phyloP scores from a whole-genome alignment of 768 basidiomycete genomes.

The Mycena amicta region DNA sequence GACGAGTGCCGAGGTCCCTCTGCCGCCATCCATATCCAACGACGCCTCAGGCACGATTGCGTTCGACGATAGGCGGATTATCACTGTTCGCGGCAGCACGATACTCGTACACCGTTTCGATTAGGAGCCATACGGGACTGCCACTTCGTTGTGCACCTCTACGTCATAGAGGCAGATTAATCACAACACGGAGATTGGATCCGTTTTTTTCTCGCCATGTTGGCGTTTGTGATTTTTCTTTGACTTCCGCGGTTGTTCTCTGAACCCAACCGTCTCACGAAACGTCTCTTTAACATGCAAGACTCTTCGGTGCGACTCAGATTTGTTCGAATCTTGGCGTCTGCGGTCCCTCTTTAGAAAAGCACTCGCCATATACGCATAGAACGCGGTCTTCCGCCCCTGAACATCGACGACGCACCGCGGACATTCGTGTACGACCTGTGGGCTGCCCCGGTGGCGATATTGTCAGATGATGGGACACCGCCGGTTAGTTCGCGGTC shows the following conservation, averaged over 20 bases:
- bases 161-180: no score
- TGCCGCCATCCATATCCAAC: constrained; percentile 26
- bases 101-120: constrained; percentile 20
- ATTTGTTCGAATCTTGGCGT: background rate
- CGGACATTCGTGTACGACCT: background rate
- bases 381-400: background rate
- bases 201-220: background rate
- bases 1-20: constrained; percentile 46
- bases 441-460: constrained; percentile 11
- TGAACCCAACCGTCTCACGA: constrained; percentile 4
- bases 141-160: background rate
- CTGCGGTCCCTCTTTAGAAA: background rate
- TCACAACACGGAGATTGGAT: no score
- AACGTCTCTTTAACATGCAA: constrained; percentile 11
- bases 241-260: background rate
- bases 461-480: background rate
- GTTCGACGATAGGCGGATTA: constrained; percentile 77
- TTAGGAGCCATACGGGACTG: background rate
- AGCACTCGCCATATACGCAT: background rate
- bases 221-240: background rate
- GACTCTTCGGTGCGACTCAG: background rate
- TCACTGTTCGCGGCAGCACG: constrained; percentile 45
- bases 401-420: background rate
- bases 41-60: constrained; percentile 47
- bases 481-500: constrained; percentile 10